Conservation (phyloP, 176 grass and related monocot species). For the Zea mays region Zm-B73-REFERENCE-NAM-5.0 NC_050103.1:11327501-11328000, state of each 20-base stretch:
- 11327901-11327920: not conserved
- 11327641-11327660: no score
- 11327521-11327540: not conserved
- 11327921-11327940: slow-evolving; percentile 48
- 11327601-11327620: not conserved
- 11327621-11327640: no score
- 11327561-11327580: not conserved
- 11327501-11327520: not conserved
- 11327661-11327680: no score
- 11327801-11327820: not conserved
- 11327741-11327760: not conserved
- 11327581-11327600: not conserved
- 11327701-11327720: no score
- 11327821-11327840: not conserved
- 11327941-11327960: slow-evolving; percentile 98
- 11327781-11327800: not conserved
- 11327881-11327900: not conserved
- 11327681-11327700: no score
- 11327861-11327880: not conserved
- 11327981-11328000: slow-evolving; percentile 92
- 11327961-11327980: slow-evolving; percentile 89
- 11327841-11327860: not conserved
- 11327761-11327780: slow-evolving; percentile 12
- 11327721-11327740: not conserved
- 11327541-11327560: not conserved